Conservation (phyloP, 2,329 filamentous ascomycete genomes). For the Trichoderma arundinaceum region DNA sequence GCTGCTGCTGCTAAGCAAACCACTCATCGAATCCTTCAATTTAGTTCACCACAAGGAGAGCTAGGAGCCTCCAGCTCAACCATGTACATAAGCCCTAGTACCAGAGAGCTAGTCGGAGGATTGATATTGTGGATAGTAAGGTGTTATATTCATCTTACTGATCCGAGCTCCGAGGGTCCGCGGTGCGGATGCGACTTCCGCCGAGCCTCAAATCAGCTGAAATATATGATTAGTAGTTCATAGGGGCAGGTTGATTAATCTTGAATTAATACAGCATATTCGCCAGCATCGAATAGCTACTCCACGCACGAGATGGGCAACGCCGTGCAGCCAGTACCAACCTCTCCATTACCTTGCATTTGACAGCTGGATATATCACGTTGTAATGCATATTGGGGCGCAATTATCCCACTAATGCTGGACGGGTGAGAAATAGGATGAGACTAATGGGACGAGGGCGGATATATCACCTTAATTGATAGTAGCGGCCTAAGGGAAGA, state of each 20-base stretch:
- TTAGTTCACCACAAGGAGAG: background rate
- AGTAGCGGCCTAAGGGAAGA: background rate
- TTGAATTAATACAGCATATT: no score
- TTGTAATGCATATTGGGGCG: no score
- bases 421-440: no score
- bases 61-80: background rate
- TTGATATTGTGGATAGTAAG: background rate
- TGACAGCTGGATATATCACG: no score
- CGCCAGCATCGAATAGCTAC: no score
- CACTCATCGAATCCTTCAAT: conserved; percentile 1
- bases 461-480: background rate
- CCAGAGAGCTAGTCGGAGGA: background rate
- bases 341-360: no score
- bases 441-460: no score
- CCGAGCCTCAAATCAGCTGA: background rate
- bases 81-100: background rate
- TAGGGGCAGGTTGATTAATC: no score
- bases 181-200: background rate
- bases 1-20: background rate
- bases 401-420: no score
- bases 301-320: no score
- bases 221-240: no score
- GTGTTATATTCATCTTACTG: background rate
- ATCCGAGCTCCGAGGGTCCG: conserved; percentile 4
- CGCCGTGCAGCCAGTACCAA: no score